Percentiles rank a stretch among this genome's conserved stretches.
Evolutionary conservation across 805 yeast species (phyloP).

Genomic region (Ogataea thermomethanolica): DNA sequence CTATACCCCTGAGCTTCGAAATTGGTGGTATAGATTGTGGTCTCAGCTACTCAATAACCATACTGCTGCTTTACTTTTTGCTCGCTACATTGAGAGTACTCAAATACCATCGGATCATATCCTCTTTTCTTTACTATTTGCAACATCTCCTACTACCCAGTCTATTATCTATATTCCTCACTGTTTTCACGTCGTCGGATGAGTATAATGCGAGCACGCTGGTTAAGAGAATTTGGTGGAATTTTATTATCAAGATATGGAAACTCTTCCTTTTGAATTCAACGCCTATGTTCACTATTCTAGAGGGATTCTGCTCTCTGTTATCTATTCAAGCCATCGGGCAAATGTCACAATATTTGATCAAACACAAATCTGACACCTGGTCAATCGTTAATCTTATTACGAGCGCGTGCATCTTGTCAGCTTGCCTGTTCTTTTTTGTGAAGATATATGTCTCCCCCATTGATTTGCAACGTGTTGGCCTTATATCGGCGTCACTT

Average conservation of each 20-base stretch:
- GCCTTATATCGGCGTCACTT: slow-evolving; percentile 71
- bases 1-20: slow-evolving; percentile 91
- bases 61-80: slow-evolving; percentile 64
- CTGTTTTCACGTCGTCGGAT: slow-evolving; percentile 43
- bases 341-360: slow-evolving; percentile 70
- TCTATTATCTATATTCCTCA: slow-evolving; percentile 63
- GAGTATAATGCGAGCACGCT: slow-evolving; percentile 18
- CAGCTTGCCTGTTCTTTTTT: slow-evolving; percentile 73
- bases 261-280: slow-evolving; percentile 65
- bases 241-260: slow-evolving; percentile 60
- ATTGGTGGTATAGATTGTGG: slow-evolving; percentile 93
- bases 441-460: slow-evolving; percentile 81
- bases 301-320: slow-evolving; percentile 92
- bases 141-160: slow-evolving; percentile 86
- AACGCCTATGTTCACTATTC: slow-evolving; percentile 82
- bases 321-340: slow-evolving; percentile 92
- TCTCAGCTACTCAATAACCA: slow-evolving; percentile 71
- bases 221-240: slow-evolving; percentile 32
- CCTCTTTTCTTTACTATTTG: slow-evolving; percentile 57
- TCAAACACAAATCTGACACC: slow-evolving; percentile 58
- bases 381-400: slow-evolving; percentile 77
- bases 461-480: slow-evolving; percentile 56
- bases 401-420: slow-evolving; percentile 68
- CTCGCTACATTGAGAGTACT: slow-evolving; percentile 70
- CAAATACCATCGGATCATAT: slow-evolving; percentile 42